Conservation (phyloP, 116 monocot species). For the Iris pallida region DNA sequence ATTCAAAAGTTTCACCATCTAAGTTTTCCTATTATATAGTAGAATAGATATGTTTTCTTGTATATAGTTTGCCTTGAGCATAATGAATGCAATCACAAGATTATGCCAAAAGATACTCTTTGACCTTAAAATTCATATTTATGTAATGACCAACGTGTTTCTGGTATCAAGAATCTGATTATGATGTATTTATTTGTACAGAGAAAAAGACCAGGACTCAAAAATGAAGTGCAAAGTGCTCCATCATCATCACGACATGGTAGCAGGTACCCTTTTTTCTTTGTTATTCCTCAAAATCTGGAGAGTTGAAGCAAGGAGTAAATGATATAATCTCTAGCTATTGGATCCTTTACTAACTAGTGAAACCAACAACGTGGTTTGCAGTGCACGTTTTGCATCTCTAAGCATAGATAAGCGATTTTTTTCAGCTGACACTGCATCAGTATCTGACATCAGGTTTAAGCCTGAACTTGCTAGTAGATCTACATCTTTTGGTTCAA, state of each 20-base stretch:
- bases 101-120: too few species aligned
- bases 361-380: conserved; percentile 10
- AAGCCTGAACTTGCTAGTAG: conserved; percentile 54
- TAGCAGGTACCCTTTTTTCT: conserved; percentile 31
- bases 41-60: too few species aligned
- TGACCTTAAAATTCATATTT: too few species aligned
- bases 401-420: conserved; percentile 44
- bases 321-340: background rate
- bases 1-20: too few species aligned
- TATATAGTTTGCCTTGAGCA: too few species aligned
- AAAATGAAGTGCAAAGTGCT: conserved; percentile 29
- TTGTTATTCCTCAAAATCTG: background rate
- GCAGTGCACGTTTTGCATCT: conserved; percentile 52
- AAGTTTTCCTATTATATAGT: too few species aligned
- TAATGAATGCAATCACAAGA: too few species aligned
- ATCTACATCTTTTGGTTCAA: conserved; percentile 63
- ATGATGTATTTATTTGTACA: conserved; percentile 15
- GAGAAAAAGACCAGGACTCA: conserved; percentile 47
- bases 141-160: background rate
- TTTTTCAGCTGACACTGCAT: conserved; percentile 41
- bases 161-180: background rate
- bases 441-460: conserved; percentile 33
- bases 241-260: conserved; percentile 20
- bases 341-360: background rate
- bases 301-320: background rate